Conservation (phyloP, 805 yeast genomes). For the Allodekkera sacchari region DNA sequence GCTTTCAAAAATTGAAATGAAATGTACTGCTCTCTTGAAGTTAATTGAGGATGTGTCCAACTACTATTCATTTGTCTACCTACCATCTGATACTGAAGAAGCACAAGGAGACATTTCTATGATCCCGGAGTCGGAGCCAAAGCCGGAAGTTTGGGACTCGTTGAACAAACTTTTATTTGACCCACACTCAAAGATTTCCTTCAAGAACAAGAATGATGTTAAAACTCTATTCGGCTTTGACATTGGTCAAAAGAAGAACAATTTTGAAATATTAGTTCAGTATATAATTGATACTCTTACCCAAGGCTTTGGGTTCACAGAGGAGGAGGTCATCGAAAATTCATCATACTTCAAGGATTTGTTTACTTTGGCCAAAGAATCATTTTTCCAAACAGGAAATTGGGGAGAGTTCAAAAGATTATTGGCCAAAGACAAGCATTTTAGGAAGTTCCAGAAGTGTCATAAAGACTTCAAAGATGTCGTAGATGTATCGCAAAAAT, state of each 20-base stretch:
- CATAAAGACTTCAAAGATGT: slow-evolving; percentile 5
- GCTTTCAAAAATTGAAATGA: slow-evolving; percentile 44
- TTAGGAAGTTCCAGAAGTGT: slow-evolving; percentile 5
- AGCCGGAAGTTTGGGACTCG: slow-evolving; percentile 33
- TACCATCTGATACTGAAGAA: slow-evolving; percentile 24
- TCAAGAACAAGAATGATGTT: slow-evolving; percentile 13
- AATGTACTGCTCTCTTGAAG: slow-evolving; percentile 31
- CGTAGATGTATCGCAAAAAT: slow-evolving; percentile 8
- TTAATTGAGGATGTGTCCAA: slow-evolving; percentile 37
- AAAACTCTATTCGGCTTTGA: slow-evolving; percentile 12
- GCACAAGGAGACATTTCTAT: slow-evolving; percentile 20
- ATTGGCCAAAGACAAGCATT: slow-evolving; percentile 4
- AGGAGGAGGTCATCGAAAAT: slow-evolving; percentile 13
- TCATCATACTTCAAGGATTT: slow-evolving; percentile 16
- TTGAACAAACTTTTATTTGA: slow-evolving; percentile 27
- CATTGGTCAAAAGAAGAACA: slow-evolving; percentile 10
- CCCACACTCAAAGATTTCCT: slow-evolving; percentile 10
- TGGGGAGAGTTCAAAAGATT: slow-evolving; percentile 2
- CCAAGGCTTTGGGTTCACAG: slow-evolving; percentile 14
- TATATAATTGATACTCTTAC: slow-evolving; percentile 9
- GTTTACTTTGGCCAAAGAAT: slow-evolving; percentile 16
- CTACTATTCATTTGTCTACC: slow-evolving; percentile 29
- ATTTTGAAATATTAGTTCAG: slow-evolving; percentile 19
- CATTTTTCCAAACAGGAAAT: slow-evolving; percentile 10
- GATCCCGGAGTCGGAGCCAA: slow-evolving; percentile 29